Conservation (phyloP, 345 rosid species). For the Heritiera fomes region DNA sequence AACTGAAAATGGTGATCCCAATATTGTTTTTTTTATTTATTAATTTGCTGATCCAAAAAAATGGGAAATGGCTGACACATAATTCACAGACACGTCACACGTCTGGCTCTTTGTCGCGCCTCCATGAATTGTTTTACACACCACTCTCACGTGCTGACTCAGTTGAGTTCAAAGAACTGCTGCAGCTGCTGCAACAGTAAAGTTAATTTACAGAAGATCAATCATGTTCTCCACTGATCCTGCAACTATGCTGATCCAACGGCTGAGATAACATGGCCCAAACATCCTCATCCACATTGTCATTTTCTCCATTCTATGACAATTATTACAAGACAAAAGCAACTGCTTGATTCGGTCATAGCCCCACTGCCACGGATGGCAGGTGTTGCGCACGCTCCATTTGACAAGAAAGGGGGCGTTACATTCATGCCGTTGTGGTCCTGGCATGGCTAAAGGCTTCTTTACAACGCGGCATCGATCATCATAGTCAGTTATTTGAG, state of each 20-base stretch:
- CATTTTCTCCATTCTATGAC: background rate
- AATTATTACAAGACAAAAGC: background rate
- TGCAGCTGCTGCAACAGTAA: background rate
- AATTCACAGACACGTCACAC: background rate
- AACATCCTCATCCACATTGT: background rate
- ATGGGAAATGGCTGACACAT: too few species aligned
- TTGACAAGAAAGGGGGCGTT: background rate
- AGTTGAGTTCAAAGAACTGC: background rate
- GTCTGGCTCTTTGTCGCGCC: background rate
- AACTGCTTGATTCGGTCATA: background rate
- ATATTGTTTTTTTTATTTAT: too few species aligned
- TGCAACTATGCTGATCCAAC: background rate
- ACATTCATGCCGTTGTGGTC: too few species aligned
- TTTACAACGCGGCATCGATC: too few species aligned
- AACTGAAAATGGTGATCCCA: too few species aligned
- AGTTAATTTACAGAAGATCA: background rate
- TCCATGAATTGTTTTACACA: background rate
- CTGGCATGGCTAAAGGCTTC: too few species aligned
- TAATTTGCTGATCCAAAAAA: too few species aligned
- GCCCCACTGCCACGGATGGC: background rate
- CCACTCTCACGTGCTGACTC: background rate
- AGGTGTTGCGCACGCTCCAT: constrained; percentile 6
- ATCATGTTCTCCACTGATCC: background rate
- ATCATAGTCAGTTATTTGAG: too few species aligned
- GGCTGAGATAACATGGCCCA: background rate